These are phyloP conservation scores for Adenanthera pavonina DNA, from an alignment of 306 rosid genomes.

Conservation along the genomic window DNA sequence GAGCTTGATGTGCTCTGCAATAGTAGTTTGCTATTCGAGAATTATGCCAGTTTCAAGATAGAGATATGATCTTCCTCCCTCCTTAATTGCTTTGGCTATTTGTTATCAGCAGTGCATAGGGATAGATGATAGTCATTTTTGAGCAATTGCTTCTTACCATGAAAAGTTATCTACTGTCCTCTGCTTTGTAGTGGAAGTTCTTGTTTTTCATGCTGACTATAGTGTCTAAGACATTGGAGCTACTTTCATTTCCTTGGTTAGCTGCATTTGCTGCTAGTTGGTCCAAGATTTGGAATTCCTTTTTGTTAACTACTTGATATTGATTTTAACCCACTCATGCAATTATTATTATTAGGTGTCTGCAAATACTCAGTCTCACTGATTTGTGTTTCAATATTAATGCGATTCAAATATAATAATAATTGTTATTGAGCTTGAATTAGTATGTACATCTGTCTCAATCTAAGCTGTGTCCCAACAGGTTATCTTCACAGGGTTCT, in stretches of 20 bases:
- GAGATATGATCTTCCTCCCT: background rate
- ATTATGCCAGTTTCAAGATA: background rate
- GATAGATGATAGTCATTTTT: constrained; percentile 17
- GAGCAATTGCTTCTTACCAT: constrained; percentile 19
- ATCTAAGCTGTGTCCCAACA: constrained; percentile 51
- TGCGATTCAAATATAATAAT: constrained; percentile 3
- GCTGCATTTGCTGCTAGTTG: constrained; percentile 19
- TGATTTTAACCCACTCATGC: constrained; percentile 25
- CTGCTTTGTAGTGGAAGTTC: background rate
- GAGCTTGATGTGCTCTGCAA: background rate
- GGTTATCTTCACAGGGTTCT: constrained; percentile 96
- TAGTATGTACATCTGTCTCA: constrained; percentile 34
- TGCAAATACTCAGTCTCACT: constrained; percentile 12
- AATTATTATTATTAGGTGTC: constrained; percentile 29
- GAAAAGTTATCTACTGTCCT: constrained; percentile 13
- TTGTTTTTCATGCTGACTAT: background rate
- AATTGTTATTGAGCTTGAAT: constrained; percentile 29
- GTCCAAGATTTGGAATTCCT: constrained; percentile 10
- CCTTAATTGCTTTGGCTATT: background rate
- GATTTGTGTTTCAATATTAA: constrained; percentile 31
- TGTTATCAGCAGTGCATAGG: constrained; percentile 7
- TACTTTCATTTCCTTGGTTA: constrained; percentile 8
- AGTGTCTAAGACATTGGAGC: constrained; percentile 10
- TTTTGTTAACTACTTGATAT: constrained; percentile 3
- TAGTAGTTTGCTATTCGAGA: background rate